Base-by-base conservation (phyloP, 345 rosid genomes). In the Hevea brasiliensis region DNA sequence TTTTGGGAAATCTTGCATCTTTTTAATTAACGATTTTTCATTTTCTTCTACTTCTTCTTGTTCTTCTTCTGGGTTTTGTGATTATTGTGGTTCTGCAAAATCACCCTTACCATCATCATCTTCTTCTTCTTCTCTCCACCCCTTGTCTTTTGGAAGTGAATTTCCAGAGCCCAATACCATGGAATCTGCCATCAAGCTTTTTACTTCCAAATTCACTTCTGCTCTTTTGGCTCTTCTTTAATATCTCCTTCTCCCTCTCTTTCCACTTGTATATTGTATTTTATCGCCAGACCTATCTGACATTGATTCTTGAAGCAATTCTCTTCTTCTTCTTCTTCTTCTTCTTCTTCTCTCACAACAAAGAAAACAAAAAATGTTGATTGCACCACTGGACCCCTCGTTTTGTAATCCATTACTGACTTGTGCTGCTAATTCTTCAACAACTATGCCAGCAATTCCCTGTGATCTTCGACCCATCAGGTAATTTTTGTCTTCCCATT, bases 71-170 rank as follows among this genome's bases (percentile, higher is more conserved):
- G 59, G 71, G 15, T 67, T 18, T 47, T 67, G 26, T 67, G 37
- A 32, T 32, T 32, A 32, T 4, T 32, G 37, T 32, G 2, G 37
- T 32, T 32, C 37, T 32, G 37, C 4, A 4, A 32, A 32, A 32
- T 66, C 70, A 32, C 37, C 37, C 37, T 32, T 4, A 32, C 4
- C 37, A 2, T 32, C 37, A 1, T 32, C 37, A 1, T 32, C 37
- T 4, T 47, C 71, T 27, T 67, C 71, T 17, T 66, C 70, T 8
- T 41, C 20, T 44, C 8, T 26, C n/a, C 23, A 15, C 41, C 26
- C 70, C 41, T 51, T 67, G 71, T 67, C 44, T 50, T 67, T 50
- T 48, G 26, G 71, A 67, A 67, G 57, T 67, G 59, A 48, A 67
- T 67, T 67, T 66, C 70, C 41, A 26, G 70, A 15, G 37, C 70